Percentiles rank a stretch among this genome's conserved stretches.
Conservation (phyloP, 2,329 filamentous ascomycete genomes). For the Ophiostoma himal-ulmi region DNA sequence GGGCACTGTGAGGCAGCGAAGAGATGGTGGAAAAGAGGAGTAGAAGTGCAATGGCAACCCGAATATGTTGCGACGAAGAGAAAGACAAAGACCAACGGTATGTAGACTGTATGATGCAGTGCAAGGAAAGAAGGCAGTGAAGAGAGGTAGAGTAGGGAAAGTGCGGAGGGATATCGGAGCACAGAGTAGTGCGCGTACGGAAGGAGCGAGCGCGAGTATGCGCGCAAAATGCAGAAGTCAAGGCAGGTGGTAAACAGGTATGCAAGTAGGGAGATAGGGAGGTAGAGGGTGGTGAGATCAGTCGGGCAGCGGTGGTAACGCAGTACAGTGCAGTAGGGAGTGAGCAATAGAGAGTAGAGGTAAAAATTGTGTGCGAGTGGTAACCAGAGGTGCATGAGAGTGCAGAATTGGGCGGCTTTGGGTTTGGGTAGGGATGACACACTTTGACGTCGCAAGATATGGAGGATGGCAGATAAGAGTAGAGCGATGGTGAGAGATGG, state of each 20-base stretch:
- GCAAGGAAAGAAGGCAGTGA: background rate
- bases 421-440: background rate
- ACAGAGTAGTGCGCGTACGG: conserved; percentile 3
- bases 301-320: background rate
- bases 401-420: conserved; percentile 1
- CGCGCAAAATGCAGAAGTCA: background rate
- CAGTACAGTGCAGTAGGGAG: background rate
- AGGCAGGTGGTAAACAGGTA: background rate
- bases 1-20: background rate
- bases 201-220: conserved; percentile 1
- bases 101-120: background rate
- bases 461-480: background rate
- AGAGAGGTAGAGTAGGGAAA: background rate
- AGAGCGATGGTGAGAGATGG: background rate
- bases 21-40: background rate
- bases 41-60: background rate
- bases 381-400: background rate
- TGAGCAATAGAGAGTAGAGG: background rate
- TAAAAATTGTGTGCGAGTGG: background rate
- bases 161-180: conserved; percentile 5
- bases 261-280: background rate
- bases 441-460: background rate
- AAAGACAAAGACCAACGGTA: background rate
- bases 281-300: background rate
- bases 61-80: background rate